Percentiles rank a stretch among this genome's conserved stretches.
These are phyloP conservation scores for Breynia disticha DNA, from an alignment of 441 rosid genomes.

Conservation along the genomic window DNA sequence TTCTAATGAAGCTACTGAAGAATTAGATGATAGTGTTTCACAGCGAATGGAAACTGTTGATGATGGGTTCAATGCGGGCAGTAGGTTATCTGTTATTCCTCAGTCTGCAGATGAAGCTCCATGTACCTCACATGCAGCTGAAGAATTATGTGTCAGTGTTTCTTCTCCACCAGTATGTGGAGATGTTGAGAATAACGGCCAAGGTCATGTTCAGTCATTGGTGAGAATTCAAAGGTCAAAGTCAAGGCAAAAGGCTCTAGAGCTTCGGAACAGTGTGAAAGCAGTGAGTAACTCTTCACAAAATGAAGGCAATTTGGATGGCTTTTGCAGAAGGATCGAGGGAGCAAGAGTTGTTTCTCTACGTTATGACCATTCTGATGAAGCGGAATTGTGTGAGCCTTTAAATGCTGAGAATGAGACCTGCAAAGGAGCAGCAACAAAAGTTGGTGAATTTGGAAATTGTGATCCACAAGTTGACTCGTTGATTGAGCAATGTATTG, in stretches of 20 bases:
- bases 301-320: constrained; percentile 20
- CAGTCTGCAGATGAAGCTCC: constrained; percentile 22
- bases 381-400: constrained; percentile 25
- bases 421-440: constrained; percentile 11
- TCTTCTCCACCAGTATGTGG: constrained; percentile 43
- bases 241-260: constrained; percentile 73
- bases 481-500: constrained; percentile 3
- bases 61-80: constrained; percentile 24
- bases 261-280: constrained; percentile 63
- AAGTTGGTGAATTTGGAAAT: constrained; percentile 7
- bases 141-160: constrained; percentile 30
- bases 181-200: constrained; percentile 23
- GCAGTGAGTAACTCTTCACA: constrained; percentile 26
- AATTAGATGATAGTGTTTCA: constrained; percentile 30
- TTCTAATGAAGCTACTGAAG: constrained; percentile 22
- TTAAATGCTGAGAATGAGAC: constrained; percentile 19
- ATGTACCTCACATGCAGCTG: constrained; percentile 17
- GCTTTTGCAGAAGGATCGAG: constrained; percentile 17
- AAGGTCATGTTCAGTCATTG: constrained; percentile 40
- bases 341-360: constrained; percentile 35
- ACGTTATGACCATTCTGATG: constrained; percentile 27
- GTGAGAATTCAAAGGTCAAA: constrained; percentile 77
- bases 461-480: background rate
- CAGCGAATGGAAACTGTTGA: constrained; percentile 13
- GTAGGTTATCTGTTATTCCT: constrained; percentile 26